Conservation (phyloP, 148 eudicot species). For the Spergularia bocconei region DNA sequence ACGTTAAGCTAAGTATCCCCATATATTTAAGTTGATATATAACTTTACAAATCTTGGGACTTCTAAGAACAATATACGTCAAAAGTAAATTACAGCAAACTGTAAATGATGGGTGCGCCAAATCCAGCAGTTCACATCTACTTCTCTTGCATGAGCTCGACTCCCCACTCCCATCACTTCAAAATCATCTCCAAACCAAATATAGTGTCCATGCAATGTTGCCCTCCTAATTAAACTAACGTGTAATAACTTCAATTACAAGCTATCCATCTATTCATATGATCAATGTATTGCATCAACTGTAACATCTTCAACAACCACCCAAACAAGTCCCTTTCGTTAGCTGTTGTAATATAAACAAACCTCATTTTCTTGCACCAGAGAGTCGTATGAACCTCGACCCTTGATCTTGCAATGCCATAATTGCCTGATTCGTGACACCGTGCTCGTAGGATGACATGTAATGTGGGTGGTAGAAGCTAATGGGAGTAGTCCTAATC, state of each 20-base stretch:
- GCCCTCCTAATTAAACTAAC: background rate
- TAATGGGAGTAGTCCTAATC: constrained; percentile 19
- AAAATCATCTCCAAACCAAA: too few relatives aligned
- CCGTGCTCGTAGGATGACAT: constrained; percentile 34
- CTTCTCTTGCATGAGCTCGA: background rate
- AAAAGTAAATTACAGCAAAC: too few relatives aligned
- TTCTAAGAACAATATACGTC: too few relatives aligned
- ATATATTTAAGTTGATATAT: too few relatives aligned
- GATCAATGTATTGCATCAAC: background rate
- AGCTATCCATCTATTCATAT: background rate
- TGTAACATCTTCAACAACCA: constrained; percentile 1
- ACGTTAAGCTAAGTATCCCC: too few relatives aligned
- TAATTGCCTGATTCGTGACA: constrained; percentile 30
- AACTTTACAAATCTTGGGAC: too few relatives aligned
- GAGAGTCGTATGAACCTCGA: constrained; percentile 36
- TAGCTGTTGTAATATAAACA: constrained; percentile 7
- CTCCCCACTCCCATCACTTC: too few relatives aligned
- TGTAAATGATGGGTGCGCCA: background rate
- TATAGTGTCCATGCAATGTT: too few relatives aligned
- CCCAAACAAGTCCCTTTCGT: constrained; percentile 20
- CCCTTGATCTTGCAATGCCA: constrained; percentile 53
- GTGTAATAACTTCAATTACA: constrained; percentile 22
- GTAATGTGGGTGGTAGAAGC: constrained; percentile 39
- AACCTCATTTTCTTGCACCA: constrained; percentile 32
- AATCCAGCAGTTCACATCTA: background rate